Evolutionary conservation across 192 early-diverging fungal genomes (phyloP).

Genomic region (Lobosporangium transversale): DNA sequence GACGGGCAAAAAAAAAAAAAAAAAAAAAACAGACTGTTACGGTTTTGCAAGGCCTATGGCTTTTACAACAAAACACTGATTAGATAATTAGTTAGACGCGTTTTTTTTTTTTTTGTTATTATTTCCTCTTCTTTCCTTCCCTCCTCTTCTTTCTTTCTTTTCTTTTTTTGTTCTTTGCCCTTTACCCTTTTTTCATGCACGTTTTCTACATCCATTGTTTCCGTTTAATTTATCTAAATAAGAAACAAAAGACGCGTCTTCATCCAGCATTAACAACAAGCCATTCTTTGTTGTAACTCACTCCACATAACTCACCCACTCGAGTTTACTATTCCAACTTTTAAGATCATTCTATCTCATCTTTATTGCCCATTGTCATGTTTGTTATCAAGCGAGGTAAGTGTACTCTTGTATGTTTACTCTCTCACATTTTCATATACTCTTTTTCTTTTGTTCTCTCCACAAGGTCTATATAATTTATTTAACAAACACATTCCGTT

Average conservation of each 20-base stretch:
- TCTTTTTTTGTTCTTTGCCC: neutral
- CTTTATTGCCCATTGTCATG: constrained; percentile 14
- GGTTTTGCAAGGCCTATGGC: too few species aligned
- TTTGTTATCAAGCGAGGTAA: constrained; percentile 54
- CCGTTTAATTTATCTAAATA: too few species aligned
- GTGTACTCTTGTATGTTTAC: too few species aligned
- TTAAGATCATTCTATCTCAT: neutral
- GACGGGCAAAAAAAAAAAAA: too few species aligned
- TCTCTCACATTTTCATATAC: neutral
- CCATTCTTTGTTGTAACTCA: too few species aligned
- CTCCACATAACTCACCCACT: too few species aligned
- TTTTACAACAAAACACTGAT: too few species aligned
- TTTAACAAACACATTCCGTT: neutral
- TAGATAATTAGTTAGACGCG: constrained; percentile 4
- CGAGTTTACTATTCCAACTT: neutral
- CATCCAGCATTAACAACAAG: too few species aligned
- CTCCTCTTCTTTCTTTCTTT: neutral
- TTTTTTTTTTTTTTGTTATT: constrained; percentile 10
- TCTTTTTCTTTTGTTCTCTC: neutral
- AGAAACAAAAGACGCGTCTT: neutral
- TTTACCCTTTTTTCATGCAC: neutral
- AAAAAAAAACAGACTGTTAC: too few species aligned
- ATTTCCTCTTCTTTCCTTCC: constrained; percentile 8
- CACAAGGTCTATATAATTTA: neutral
- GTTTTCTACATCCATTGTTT: too few species aligned